These are phyloP conservation scores for Kodamaea jinghongensis DNA, from an alignment of 805 yeast species.

Conservation along the genomic window DNA sequence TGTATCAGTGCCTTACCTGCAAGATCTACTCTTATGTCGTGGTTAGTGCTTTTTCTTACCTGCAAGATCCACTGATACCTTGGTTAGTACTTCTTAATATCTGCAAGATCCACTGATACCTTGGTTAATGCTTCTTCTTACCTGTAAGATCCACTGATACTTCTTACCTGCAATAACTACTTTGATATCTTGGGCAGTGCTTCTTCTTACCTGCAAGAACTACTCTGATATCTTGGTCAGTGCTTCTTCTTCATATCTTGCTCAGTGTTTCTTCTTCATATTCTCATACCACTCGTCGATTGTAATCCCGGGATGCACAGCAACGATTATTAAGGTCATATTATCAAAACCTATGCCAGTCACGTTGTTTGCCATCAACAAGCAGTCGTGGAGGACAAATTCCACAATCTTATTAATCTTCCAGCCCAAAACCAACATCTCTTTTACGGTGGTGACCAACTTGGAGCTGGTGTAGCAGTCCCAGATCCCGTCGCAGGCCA, in stretches of 20 bases:
- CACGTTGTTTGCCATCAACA: conserved; percentile 65
- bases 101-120: too few species aligned
- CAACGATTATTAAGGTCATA: conserved; percentile 72
- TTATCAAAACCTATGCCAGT: conserved; percentile 84
- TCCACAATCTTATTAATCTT: conserved; percentile 58
- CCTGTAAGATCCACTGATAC: too few species aligned
- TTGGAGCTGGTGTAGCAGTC: conserved; percentile 54
- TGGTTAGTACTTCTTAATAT: too few species aligned
- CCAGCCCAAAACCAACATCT: conserved; percentile 55
- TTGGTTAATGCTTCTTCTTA: too few species aligned
- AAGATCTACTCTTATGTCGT: too few species aligned
- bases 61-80: too few species aligned
- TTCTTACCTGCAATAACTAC: too few species aligned
- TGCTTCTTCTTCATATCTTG: conserved; percentile 41
- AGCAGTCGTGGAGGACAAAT: conserved; percentile 59
- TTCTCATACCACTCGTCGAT: conserved; percentile 57
- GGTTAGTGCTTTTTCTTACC: too few species aligned
- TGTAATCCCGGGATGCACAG: conserved; percentile 48
- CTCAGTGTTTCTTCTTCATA: conserved; percentile 40
- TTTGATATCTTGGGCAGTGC: too few species aligned
- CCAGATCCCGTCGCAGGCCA: conserved; percentile 50
- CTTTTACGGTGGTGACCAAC: conserved; percentile 52
- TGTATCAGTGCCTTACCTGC: too few species aligned
- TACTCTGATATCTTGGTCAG: neutral
- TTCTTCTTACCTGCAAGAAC: too few species aligned